These are phyloP conservation scores for Sodiomyces alkalinus DNA, from an alignment of 2,329 filamentous ascomycete genomes.

Conservation along the genomic window DNA sequence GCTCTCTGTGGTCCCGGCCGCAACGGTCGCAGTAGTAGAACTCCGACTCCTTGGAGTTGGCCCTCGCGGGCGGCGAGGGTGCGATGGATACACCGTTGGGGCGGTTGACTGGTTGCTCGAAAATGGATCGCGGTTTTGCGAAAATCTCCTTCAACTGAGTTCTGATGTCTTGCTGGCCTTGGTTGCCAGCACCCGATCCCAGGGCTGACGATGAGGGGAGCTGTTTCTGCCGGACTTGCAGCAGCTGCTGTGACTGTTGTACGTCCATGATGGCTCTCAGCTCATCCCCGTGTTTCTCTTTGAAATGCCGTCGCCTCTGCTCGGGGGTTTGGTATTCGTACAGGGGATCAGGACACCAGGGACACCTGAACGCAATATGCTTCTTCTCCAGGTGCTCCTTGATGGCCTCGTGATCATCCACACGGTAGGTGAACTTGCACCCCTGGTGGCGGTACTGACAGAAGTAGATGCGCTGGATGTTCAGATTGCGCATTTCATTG, in stretches of 20 bases:
- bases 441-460: conserved; percentile 24
- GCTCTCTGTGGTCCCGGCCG: conserved; percentile 9
- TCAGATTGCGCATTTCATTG: conserved; percentile 17
- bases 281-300: conserved; percentile 13
- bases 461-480: conserved; percentile 17
- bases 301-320: conserved; percentile 14
- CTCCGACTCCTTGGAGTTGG: conserved; percentile 5
- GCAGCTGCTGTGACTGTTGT: no score
- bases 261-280: conserved; percentile 5
- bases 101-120: background rate
- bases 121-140: background rate
- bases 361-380: conserved; percentile 19
- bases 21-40: conserved; percentile 12
- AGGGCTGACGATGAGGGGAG: no score
- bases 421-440: conserved; percentile 19
- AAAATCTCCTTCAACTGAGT: no score
- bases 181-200: no score
- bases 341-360: conserved; percentile 18
- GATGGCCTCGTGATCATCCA: conserved; percentile 14
- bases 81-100: background rate
- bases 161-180: no score
- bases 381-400: conserved; percentile 18
- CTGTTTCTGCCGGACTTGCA: background rate
- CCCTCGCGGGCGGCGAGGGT: conserved; percentile 4
- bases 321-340: conserved; percentile 14